A percentile compares a stretch with the other conserved stretches of the same genome.
Evolutionary conservation across 805 yeast species (phyloP).

Genomic region (Candida mattraensis): DNA sequence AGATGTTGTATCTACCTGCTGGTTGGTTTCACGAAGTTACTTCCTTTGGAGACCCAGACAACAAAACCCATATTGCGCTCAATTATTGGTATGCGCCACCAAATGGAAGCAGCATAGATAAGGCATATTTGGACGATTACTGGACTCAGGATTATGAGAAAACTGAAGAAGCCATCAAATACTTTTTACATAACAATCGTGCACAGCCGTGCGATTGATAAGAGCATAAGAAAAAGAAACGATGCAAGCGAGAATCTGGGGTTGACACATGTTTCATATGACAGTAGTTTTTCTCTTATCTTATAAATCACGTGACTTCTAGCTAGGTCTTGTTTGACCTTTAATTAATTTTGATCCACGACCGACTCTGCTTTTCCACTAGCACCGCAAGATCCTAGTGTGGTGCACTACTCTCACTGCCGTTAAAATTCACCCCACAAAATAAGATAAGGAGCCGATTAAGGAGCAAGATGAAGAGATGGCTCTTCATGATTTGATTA

Average conservation of each 20-base stretch:
- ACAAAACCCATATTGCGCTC: conserved; percentile 55
- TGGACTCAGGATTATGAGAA: conserved; percentile 55
- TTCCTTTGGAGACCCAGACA: conserved; percentile 46
- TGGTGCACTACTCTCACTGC: too few species aligned
- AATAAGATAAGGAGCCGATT: too few species aligned
- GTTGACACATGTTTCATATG: conserved; percentile 1
- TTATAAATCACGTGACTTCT: background rate
- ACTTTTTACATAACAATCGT: too few species aligned
- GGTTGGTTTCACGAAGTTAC: conserved; percentile 87
- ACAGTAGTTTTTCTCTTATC: background rate
- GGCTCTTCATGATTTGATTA: too few species aligned
- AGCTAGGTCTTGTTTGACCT: too few species aligned
- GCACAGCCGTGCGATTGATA: too few species aligned
- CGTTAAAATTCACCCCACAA: too few species aligned
- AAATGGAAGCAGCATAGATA: conserved; percentile 30
- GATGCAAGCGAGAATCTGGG: too few species aligned
- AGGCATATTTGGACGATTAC: conserved; percentile 47
- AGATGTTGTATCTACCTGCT: conserved; percentile 68
- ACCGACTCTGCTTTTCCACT: conserved; percentile 10
- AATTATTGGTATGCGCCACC: conserved; percentile 81
- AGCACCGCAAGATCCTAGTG: too few species aligned
- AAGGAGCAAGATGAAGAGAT: too few species aligned
- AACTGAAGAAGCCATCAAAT: conserved; percentile 41
- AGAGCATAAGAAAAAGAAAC: too few species aligned
- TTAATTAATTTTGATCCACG: too few species aligned